Conservation (phyloP, 1,284 basidiomycete species). For the Sparassis latifolia region DNA sequence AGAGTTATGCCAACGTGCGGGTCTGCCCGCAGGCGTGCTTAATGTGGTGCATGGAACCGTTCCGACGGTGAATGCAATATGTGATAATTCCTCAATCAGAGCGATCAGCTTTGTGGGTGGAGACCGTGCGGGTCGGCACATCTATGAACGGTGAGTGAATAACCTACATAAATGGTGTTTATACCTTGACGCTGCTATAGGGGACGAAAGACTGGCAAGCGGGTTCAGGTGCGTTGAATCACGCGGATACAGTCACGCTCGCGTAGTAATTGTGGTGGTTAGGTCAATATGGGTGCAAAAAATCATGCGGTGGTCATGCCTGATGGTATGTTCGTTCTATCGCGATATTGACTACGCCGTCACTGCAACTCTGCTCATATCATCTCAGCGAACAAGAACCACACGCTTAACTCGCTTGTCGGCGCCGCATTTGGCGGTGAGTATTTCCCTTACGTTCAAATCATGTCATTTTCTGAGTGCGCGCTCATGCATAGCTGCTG, state of each 20-base stretch:
- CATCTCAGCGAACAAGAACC: conserved; percentile 81
- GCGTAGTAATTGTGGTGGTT: background rate
- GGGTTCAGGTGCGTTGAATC: conserved; percentile 61
- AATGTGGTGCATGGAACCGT: conserved; percentile 89
- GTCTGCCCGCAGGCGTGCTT: conserved; percentile 74
- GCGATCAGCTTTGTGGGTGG: conserved; percentile 98
- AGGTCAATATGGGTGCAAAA: conserved; percentile 88
- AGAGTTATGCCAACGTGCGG: conserved; percentile 85
- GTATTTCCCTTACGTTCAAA: conserved; percentile 27
- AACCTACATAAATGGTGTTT: background rate
- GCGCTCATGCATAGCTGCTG: conserved; percentile 61
- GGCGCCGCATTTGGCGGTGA: conserved; percentile 92
- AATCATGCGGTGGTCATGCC: conserved; percentile 96
- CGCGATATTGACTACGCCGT: too few relatives aligned
- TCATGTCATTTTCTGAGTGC: conserved; percentile 31
- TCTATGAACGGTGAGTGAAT: conserved; percentile 68
- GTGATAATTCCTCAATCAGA: conserved; percentile 86
- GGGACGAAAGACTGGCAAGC: conserved; percentile 82
- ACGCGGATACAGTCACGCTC: too few relatives aligned
- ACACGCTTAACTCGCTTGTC: conserved; percentile 87
- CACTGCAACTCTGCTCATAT: too few relatives aligned
- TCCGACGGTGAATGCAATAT: conserved; percentile 90
- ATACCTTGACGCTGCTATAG: conserved; percentile 29
- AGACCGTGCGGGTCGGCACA: conserved; percentile 89
- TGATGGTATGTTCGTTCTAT: conserved; percentile 55